Percentiles rank a stretch among this genome's conserved stretches.
phyloP scores from a whole-genome alignment of 1,284 basidiomycete genomes.

The Marasmius fiardii region DNA sequence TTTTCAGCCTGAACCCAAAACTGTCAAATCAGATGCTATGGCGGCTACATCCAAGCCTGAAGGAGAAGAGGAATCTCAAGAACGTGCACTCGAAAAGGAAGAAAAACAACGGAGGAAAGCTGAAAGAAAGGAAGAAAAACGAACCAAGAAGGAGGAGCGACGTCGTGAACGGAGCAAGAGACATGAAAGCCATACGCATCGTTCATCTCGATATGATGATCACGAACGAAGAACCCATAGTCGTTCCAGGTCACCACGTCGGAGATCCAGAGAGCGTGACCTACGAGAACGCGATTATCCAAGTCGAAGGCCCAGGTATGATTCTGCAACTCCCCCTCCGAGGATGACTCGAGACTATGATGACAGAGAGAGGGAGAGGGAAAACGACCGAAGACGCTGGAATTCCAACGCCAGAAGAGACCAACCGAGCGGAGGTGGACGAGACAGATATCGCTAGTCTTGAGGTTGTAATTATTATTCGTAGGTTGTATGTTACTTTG shows the following conservation, averaged over 20 bases:
- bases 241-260: slow-evolving; percentile 42
- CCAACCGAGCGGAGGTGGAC: slow-evolving; percentile 7
- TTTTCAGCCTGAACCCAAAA: slow-evolving; percentile 54
- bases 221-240: slow-evolving; percentile 26
- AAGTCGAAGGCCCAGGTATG: slow-evolving; percentile 1
- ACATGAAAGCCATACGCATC: slow-evolving; percentile 21
- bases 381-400: slow-evolving; percentile 51
- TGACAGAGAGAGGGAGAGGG: slow-evolving; percentile 47
- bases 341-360: slow-evolving; percentile 32
- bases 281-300: slow-evolving; percentile 4
- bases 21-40: slow-evolving; percentile 8
- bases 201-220: slow-evolving; percentile 18
- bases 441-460: neutral
- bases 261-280: slow-evolving; percentile 1
- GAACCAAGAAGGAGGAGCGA: slow-evolving; percentile 45
- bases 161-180: slow-evolving; percentile 25
- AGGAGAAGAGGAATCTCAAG: slow-evolving; percentile 23
- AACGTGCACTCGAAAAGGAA: slow-evolving; percentile 45
- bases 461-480: too few species aligned
- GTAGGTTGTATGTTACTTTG: neutral
- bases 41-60: slow-evolving; percentile 17
- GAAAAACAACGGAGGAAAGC: slow-evolving; percentile 55
- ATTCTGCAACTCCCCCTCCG: slow-evolving; percentile 22
- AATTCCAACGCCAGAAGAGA: slow-evolving; percentile 40
- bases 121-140: slow-evolving; percentile 62